Evolutionary conservation across 2,329 filamentous ascomycete genomes (phyloP).

Genomic region (Xenosphaeropsis pyriputrescens): DNA sequence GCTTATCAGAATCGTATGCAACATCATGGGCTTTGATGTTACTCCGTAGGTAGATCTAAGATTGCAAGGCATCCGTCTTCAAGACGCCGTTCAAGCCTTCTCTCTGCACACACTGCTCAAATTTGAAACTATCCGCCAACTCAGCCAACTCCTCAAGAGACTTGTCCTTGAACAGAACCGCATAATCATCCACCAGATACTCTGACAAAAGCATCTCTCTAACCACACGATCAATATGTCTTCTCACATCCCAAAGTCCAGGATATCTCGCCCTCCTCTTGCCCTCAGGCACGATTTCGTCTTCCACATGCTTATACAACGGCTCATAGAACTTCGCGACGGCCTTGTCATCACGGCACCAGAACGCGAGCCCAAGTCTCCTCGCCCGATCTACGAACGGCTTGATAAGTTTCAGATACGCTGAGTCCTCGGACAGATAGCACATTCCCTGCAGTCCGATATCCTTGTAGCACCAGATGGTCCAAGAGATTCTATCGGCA

Average conservation of each 20-base stretch:
- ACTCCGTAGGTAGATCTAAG: too few species aligned
- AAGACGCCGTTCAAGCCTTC: constrained; percentile 32
- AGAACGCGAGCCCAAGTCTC: constrained; percentile 35
- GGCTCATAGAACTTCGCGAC: constrained; percentile 22
- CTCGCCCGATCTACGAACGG: constrained; percentile 41
- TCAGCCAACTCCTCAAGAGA: constrained; percentile 34
- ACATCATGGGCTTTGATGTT: too few species aligned
- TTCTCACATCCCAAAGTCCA: constrained; percentile 31
- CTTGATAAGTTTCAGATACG: constrained; percentile 33
- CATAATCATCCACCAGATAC: constrained; percentile 37
- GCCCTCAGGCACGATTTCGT: constrained; percentile 24
- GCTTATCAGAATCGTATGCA: too few species aligned
- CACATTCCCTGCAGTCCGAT: constrained; percentile 41
- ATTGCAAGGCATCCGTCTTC: constrained; percentile 19
- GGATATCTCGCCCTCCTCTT: constrained; percentile 30
- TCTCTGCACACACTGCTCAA: constrained; percentile 32
- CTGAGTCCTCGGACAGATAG: constrained; percentile 26
- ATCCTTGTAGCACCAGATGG: constrained; percentile 45
- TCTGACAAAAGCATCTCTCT: constrained; percentile 33
- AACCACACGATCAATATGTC: constrained; percentile 29
- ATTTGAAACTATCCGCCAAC: constrained; percentile 30
- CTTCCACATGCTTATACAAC: constrained; percentile 24
- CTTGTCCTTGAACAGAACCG: constrained; percentile 35
- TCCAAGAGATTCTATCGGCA: constrained; percentile 36
- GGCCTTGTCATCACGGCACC: constrained; percentile 33